Conservation (phyloP, 768 basidiomycete species). For the Boletellus emodensis region DNA sequence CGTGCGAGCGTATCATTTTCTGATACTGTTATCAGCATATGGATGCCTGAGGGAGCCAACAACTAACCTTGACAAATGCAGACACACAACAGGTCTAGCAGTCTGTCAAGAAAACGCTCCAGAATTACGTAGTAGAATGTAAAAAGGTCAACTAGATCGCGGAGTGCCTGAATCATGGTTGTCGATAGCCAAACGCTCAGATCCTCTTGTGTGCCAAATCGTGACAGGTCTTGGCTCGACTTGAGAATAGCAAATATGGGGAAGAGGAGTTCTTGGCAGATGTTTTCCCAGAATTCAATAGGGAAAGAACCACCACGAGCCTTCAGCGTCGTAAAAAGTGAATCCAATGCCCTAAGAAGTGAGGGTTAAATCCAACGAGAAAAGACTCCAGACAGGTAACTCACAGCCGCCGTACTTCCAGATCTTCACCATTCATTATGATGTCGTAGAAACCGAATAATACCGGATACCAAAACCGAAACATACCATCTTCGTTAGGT, state of each 20-base stretch:
- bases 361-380: slow-evolving; percentile 7
- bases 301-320: slow-evolving; percentile 82
- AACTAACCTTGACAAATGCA: slow-evolving; percentile 94
- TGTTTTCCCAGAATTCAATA: slow-evolving; percentile 95
- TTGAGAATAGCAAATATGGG: slow-evolving; percentile 97
- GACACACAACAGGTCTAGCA: slow-evolving; percentile 87
- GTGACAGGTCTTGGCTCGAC: slow-evolving; percentile 85
- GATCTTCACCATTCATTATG: slow-evolving; percentile 98
- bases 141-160: slow-evolving; percentile 93
- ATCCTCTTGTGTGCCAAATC: slow-evolving; percentile 95
- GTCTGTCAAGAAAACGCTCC: slow-evolving; percentile 87
- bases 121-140: slow-evolving; percentile 92
- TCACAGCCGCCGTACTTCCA: slow-evolving; percentile 94
- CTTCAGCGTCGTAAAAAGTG: slow-evolving; percentile 90
- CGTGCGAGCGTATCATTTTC: slow-evolving; percentile 98
- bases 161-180: slow-evolving; percentile 96
- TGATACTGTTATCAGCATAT: slow-evolving; percentile 31
- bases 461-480: slow-evolving; percentile 95
- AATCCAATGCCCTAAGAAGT: slow-evolving; percentile 81
- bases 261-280: slow-evolving; percentile 94
- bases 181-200: slow-evolving; percentile 99
- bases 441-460: slow-evolving; percentile 99
- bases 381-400: slow-evolving; percentile 29
- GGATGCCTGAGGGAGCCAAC: not conserved
- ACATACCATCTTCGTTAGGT: slow-evolving; percentile 79